phyloP scores from a whole-genome alignment of 1,284 basidiomycete genomes.

The Papiliotrema nemorosa region DNA sequence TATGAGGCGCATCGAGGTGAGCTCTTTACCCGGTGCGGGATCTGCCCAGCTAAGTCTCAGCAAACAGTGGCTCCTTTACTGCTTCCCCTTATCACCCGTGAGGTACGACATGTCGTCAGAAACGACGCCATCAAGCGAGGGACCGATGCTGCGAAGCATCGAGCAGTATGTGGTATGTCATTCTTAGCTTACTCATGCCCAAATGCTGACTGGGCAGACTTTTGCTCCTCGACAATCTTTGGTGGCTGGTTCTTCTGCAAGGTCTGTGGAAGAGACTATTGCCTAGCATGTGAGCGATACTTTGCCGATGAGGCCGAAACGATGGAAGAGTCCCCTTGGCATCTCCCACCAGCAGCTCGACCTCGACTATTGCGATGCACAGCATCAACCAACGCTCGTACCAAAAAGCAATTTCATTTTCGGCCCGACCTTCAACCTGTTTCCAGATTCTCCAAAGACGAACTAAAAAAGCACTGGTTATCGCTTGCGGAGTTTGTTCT shows the following conservation, averaged over 20 bases:
- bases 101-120: conserved; percentile 64
- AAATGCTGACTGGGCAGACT: conserved; percentile 57
- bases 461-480: conserved; percentile 56
- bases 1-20: conserved; percentile 36
- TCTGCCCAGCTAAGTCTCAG: conserved; percentile 17
- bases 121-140: conserved; percentile 65
- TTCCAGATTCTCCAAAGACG: conserved; percentile 65
- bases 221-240: conserved; percentile 88
- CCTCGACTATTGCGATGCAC: conserved; percentile 28
- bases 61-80: conserved; percentile 65
- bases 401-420: conserved; percentile 20
- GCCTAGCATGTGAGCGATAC: conserved; percentile 72
- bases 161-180: conserved; percentile 73
- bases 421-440: conserved; percentile 67
- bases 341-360: conserved; percentile 50
- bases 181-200: conserved; percentile 8
- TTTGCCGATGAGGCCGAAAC: conserved; percentile 63
- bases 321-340: conserved; percentile 43
- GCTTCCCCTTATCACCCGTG: conserved; percentile 63
- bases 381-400: not conserved
- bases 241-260: conserved; percentile 84
- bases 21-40: conserved; percentile 1
- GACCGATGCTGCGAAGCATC: conserved; percentile 66
- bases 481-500: conserved; percentile 33
- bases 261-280: conserved; percentile 84